Base-by-base conservation (phyloP, 2,329 filamentous ascomycete species). In the Pyricularia grisea region DNA sequence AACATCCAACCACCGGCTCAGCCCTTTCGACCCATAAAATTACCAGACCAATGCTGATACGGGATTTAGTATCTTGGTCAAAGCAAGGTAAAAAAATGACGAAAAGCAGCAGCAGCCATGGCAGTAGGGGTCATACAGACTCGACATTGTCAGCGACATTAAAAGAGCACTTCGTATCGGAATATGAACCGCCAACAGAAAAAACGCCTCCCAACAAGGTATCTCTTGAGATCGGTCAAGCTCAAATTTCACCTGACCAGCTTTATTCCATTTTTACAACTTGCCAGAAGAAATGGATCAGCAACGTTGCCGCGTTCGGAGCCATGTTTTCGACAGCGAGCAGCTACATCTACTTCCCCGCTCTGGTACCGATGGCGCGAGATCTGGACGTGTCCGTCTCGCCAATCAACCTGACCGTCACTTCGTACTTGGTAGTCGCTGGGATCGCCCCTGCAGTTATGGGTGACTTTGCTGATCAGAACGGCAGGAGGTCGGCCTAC, bases 401-500 rank as follows among this genome's bases (percentile, higher is more conserved):
- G 14, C 63, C 75, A 27, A 78, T 82, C 72, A 82, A 82, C 72
- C 72, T 82, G 50, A 78, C 77, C 10, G 74, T 83, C 60, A 82
- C 81, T 10, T 74, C 79, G 4, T 82, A 81, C 71, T 77, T 80
- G 76, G 81, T 87, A 67, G 81, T 87, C 70, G 84, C 86, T 78
- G 84, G 81, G 28, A 72, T 87, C 3, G 80, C 83, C 1, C 85
- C 85, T 0, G 77, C 80, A 25, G 78, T 86, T 70, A 78, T 85
- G 28, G 84, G 82, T n/a, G 80, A 81, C 68, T 77, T 87, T 23
- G 81, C 82, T 20, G 85, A 87, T 73, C 77, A 74, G 58, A 71
- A 79, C 20, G 84, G 84, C 10, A 78, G 83, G 7, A 79, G 84
- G 2, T 83, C 82, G 0, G 81, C 81, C 1, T 85, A 83, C 71